Conservation (phyloP, 805 yeast species). For the Sungouiella thailandica region DNA sequence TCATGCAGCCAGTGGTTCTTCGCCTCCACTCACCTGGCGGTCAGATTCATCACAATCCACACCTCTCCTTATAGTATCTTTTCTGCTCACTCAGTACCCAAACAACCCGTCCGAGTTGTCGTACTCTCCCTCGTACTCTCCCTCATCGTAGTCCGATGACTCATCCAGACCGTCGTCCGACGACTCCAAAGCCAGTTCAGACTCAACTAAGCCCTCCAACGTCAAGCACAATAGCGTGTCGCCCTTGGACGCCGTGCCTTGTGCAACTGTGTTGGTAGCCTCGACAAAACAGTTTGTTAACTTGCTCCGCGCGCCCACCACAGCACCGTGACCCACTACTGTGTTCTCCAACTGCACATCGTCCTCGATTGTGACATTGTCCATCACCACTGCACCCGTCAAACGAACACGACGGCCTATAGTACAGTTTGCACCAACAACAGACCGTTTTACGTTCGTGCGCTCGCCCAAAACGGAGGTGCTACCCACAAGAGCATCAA, state of each 20-base stretch:
- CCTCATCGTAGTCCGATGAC: conserved; percentile 46
- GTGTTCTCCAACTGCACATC: conserved; percentile 82
- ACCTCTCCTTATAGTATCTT: no score
- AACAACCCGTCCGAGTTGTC: conserved; percentile 53
- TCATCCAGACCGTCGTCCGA: conserved; percentile 43
- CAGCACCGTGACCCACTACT: conserved; percentile 68
- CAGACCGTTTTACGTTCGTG: conserved; percentile 81
- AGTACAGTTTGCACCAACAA: conserved; percentile 66
- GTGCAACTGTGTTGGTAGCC: conserved; percentile 63
- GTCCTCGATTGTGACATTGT: conserved; percentile 69
- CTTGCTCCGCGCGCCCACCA: conserved; percentile 58
- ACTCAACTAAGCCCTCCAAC: conserved; percentile 36
- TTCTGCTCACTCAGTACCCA: conserved; percentile 35
- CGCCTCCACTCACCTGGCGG: no score
- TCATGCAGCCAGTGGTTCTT: no score
- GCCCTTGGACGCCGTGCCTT: conserved; percentile 52
- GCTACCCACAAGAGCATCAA: conserved; percentile 76
- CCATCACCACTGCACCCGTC: conserved; percentile 78
- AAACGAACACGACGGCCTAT: conserved; percentile 86
- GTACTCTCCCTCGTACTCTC: no score
- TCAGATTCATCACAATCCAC: no score
- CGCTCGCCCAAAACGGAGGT: conserved; percentile 69
- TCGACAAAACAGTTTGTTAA: conserved; percentile 83
- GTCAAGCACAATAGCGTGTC: conserved; percentile 48
- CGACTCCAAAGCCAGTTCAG: conserved; percentile 27